A percentile compares a stretch with the other conserved stretches of the same genome.
These are phyloP conservation scores for Marsdenia floribunda DNA, from an alignment of 257 asterid species.

Conservation along the genomic window DNA sequence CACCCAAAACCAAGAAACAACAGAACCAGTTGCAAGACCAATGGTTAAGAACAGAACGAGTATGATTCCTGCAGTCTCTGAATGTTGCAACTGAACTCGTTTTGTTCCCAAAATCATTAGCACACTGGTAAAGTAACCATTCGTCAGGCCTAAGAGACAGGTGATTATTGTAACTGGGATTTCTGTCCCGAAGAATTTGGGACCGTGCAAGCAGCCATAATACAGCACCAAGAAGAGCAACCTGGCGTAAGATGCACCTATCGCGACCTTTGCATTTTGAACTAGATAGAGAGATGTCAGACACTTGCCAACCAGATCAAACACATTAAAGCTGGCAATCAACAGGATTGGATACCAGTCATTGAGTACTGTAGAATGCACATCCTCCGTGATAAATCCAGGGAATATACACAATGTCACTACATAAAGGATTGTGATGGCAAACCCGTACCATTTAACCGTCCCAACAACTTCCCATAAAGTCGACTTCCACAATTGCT, in stretches of 20 bases:
- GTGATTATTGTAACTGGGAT: slow-evolving; percentile 69
- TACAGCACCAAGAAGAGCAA: slow-evolving; percentile 74
- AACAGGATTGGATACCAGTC: slow-evolving; percentile 88
- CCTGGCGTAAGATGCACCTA: slow-evolving; percentile 65
- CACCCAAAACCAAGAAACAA: slow-evolving; percentile 93
- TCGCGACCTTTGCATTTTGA: slow-evolving; percentile 57
- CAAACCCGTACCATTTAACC: slow-evolving; percentile 79
- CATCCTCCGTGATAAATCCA: slow-evolving; percentile 91
- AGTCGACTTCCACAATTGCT: slow-evolving; percentile 59
- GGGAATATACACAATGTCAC: slow-evolving; percentile 90
- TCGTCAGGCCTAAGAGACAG: slow-evolving; percentile 87
- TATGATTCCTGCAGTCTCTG: slow-evolving; percentile 82
- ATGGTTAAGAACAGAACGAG: slow-evolving; percentile 57
- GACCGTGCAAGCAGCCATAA: slow-evolving; percentile 84
- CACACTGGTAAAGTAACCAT: slow-evolving; percentile 74
- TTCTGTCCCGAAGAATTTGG: slow-evolving; percentile 62
- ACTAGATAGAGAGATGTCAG: slow-evolving; percentile 55
- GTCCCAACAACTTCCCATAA: slow-evolving; percentile 66
- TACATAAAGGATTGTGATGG: slow-evolving; percentile 48
- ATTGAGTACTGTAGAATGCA: slow-evolving; percentile 58
- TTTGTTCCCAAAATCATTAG: slow-evolving; percentile 74
- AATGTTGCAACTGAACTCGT: slow-evolving; percentile 61
- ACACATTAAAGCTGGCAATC: slow-evolving; percentile 67
- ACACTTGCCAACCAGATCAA: slow-evolving; percentile 74
- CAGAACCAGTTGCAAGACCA: slow-evolving; percentile 67